These are phyloP conservation scores for Rubus idaeus DNA, from an alignment of 306 rosid genomes.

Conservation along the genomic window DNA sequence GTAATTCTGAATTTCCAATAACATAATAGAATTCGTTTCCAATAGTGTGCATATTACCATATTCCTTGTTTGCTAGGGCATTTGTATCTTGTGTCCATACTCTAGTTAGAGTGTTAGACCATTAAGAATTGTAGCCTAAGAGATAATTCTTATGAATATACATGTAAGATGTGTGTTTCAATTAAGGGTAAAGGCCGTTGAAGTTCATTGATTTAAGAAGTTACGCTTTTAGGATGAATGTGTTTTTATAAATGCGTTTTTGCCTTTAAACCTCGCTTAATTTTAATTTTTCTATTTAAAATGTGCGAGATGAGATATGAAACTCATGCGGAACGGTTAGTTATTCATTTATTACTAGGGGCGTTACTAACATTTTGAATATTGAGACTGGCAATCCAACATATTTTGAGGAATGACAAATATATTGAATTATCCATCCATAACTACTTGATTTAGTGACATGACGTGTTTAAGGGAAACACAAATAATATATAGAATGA, in stretches of 20 bases:
- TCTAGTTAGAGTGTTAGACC: too few relatives aligned
- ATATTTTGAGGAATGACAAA: too few relatives aligned
- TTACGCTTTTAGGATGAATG: neutral
- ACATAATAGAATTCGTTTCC: neutral
- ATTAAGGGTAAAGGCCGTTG: too few relatives aligned
- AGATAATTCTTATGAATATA: too few relatives aligned
- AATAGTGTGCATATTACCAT: neutral
- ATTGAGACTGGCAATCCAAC: neutral
- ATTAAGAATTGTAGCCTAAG: too few relatives aligned
- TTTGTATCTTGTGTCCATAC: too few relatives aligned
- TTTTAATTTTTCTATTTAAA: neutral
- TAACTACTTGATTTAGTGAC: too few relatives aligned
- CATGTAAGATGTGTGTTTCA: too few relatives aligned
- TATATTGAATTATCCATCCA: too few relatives aligned
- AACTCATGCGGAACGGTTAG: neutral
- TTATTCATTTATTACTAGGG: neutral
- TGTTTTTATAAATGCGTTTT: neutral
- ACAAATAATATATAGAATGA: too few relatives aligned
- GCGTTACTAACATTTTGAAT: neutral
- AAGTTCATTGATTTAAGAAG: neutral
- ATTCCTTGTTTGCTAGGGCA: neutral
- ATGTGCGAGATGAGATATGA: neutral
- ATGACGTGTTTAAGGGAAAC: too few relatives aligned
- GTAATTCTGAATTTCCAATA: neutral
- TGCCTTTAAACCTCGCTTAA: neutral